phyloP scores from a whole-genome alignment of 352 stramenopile species.

The Phytophthora fragariae region DNA sequence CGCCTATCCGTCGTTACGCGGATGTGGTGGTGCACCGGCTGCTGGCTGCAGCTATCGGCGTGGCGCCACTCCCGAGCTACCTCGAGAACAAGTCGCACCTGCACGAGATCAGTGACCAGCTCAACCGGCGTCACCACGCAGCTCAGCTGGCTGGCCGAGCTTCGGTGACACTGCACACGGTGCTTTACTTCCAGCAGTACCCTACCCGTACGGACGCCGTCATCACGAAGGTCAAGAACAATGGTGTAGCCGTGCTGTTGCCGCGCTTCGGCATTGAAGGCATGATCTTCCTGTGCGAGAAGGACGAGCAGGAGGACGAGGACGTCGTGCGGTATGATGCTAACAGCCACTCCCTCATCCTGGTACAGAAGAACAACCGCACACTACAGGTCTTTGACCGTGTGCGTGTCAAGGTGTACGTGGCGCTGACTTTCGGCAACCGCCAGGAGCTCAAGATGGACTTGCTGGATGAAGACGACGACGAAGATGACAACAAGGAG shows the following conservation, averaged over 20 bases:
- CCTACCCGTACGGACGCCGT: slow-evolving; percentile 90
- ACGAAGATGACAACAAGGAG: slow-evolving; percentile 29
- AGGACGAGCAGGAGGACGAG: slow-evolving; percentile 69
- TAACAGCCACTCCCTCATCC: slow-evolving; percentile 59
- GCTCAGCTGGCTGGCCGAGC: slow-evolving; percentile 97
- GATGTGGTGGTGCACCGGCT: slow-evolving; percentile 99
- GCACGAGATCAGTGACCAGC: slow-evolving; percentile 96
- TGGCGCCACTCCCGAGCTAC: slow-evolving; percentile 95
- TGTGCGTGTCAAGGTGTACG: slow-evolving; percentile 82
- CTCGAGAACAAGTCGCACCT: slow-evolving; percentile 94
- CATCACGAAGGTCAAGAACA: slow-evolving; percentile 96
- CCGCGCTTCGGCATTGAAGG: slow-evolving; percentile 99
- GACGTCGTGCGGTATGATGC: slow-evolving; percentile 66
- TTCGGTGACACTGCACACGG: slow-evolving; percentile 97
- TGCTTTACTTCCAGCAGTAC: slow-evolving; percentile 97
- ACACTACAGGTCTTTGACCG: slow-evolving; percentile 84
- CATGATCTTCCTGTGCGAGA: slow-evolving; percentile 90
- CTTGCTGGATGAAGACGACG: slow-evolving; percentile 56
- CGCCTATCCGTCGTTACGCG: slow-evolving; percentile 97
- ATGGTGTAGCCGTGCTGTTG: slow-evolving; percentile 96
- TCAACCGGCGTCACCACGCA: slow-evolving; percentile 97
- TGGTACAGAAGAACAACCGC: slow-evolving; percentile 61
- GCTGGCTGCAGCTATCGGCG: slow-evolving; percentile 96
- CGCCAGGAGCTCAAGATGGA: slow-evolving; percentile 89
- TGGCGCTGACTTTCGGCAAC: slow-evolving; percentile 79